Evolutionary conservation across 148 eudicot genomes (phyloP).

Genomic region (Camellia lanceoleosa): DNA sequence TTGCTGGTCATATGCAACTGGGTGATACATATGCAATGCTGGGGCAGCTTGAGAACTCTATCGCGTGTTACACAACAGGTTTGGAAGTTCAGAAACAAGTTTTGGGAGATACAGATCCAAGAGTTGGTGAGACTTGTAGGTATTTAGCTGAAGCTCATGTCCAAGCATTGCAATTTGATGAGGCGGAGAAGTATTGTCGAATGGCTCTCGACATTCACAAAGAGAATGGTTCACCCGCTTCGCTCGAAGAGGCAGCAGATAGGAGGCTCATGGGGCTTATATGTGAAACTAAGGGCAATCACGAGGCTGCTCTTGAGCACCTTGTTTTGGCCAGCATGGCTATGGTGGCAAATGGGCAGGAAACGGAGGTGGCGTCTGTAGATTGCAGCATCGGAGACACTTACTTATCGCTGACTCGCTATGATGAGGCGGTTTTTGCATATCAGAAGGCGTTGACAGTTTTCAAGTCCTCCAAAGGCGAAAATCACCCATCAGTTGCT

Average conservation of each 20-base stretch:
- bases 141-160: slow-evolving; percentile 94
- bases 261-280: slow-evolving; percentile 97
- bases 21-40: slow-evolving; percentile 91
- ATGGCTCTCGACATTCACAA: slow-evolving; percentile 86
- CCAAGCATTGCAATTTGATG: slow-evolving; percentile 88
- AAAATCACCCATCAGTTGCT: slow-evolving; percentile 89
- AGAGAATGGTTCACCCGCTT: slow-evolving; percentile 65
- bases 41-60: slow-evolving; percentile 83
- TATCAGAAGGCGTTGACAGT: slow-evolving; percentile 89
- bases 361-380: slow-evolving; percentile 85
- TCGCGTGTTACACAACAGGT: slow-evolving; percentile 64
- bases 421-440: slow-evolving; percentile 89
- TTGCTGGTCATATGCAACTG: slow-evolving; percentile 95
- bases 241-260: slow-evolving; percentile 94
- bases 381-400: slow-evolving; percentile 97
- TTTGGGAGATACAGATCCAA: slow-evolving; percentile 73
- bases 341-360: slow-evolving; percentile 94
- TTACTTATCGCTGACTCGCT: slow-evolving; percentile 69
- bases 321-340: slow-evolving; percentile 96
- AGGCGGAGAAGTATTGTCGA: slow-evolving; percentile 81
- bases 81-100: slow-evolving; percentile 70
- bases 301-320: slow-evolving; percentile 93
- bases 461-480: slow-evolving; percentile 83
- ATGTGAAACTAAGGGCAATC: slow-evolving; percentile 84
- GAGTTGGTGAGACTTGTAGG: slow-evolving; percentile 94